These are phyloP conservation scores for Pichia sp. DNA, from an alignment of 1,139 yeast genomes.

Conservation along the genomic window DNA sequence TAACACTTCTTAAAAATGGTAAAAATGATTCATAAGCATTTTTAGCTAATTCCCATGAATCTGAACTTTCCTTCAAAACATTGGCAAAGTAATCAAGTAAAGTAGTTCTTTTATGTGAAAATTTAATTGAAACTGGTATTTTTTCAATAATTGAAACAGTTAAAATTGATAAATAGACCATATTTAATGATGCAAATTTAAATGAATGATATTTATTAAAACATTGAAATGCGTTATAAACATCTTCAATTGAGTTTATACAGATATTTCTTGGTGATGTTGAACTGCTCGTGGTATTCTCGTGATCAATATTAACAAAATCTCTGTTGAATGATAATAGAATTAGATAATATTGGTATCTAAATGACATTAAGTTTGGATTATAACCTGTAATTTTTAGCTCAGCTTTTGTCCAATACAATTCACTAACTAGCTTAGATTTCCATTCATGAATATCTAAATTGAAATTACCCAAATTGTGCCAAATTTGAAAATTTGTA, in stretches of 20 bases:
- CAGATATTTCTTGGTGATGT: constrained; percentile 2
- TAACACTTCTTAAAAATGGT: neutral
- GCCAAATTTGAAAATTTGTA: neutral
- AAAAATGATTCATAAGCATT: constrained; percentile 3
- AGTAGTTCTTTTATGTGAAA: neutral
- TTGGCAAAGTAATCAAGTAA: constrained; percentile 4
- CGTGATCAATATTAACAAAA: neutral
- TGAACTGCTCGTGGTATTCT: neutral
- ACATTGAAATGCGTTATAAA: constrained; percentile 4
- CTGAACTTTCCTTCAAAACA: constrained; percentile 1
- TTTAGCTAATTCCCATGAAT: constrained; percentile 2
- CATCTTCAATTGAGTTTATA: constrained; percentile 4
- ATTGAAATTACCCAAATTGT: constrained; percentile 5
- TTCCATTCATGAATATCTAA: constrained; percentile 8
- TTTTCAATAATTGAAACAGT: constrained; percentile 4
- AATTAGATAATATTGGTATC: constrained; percentile 9
- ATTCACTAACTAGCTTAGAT: neutral
- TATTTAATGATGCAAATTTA: constrained; percentile 2
- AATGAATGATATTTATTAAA: constrained; percentile 1
- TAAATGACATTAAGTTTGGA: constrained; percentile 7
- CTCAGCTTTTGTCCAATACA: constrained; percentile 8
- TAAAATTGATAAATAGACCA: constrained; percentile 5
- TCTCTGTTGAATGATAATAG: constrained; percentile 5
- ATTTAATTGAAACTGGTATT: neutral
- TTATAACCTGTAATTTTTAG: constrained; percentile 4